Conservation (phyloP, 768 basidiomycete species). For the Tephrocybe rancida region DNA sequence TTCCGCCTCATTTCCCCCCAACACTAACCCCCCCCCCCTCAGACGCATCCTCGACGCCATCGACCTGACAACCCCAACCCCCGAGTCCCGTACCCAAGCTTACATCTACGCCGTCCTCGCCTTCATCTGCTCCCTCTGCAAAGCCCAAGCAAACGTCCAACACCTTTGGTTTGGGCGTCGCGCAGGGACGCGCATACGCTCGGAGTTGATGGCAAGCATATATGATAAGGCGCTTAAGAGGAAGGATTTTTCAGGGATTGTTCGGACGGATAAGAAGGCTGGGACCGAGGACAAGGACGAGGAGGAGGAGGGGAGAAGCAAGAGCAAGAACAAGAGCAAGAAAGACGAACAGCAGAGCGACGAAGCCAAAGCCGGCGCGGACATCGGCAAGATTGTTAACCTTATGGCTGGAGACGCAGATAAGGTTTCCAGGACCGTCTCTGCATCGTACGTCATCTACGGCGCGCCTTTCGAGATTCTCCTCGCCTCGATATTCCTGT, state of each 20-base stretch:
- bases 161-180: conserved; percentile 83
- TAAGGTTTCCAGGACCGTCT: conserved; percentile 51
- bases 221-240: conserved; percentile 89
- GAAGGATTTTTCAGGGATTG: conserved; percentile 80
- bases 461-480: conserved; percentile 80
- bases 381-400: conserved; percentile 91
- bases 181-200: conserved; percentile 70
- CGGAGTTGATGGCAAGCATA: conserved; percentile 82
- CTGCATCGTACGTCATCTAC: conserved; percentile 67
- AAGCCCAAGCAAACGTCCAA: conserved; percentile 69
- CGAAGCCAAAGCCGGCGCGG: conserved; percentile 76
- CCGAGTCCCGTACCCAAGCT: conserved; percentile 57
- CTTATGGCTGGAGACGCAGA: conserved; percentile 79
- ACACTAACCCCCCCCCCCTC: not conserved
- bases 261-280: conserved; percentile 45
- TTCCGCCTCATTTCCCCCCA: too few species aligned
- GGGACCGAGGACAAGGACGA: conserved; percentile 25
- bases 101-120: too few species aligned
- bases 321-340: conserved; percentile 21
- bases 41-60: conserved; percentile 66
- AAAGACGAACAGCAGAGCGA: conserved; percentile 43
- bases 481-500: conserved; percentile 74
- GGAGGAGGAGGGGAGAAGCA: conserved; percentile 28
- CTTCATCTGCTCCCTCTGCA: too few species aligned
- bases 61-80: conserved; percentile 39